phyloP scores from a whole-genome alignment of 2,329 filamentous ascomycete species.

The Paracamarosporium sp. region DNA sequence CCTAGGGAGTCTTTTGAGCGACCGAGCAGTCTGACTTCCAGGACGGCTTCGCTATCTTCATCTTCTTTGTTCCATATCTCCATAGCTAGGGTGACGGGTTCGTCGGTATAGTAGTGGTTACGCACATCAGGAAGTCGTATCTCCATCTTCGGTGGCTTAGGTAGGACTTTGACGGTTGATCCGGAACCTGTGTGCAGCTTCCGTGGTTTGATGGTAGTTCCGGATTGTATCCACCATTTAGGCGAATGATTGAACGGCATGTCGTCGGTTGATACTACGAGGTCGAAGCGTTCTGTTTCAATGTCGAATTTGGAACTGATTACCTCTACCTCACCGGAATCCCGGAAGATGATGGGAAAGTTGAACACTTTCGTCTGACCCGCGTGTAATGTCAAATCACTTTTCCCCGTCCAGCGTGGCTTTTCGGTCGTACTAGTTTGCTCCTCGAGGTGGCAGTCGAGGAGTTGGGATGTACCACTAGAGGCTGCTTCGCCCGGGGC shows the following conservation, averaged over 20 bases:
- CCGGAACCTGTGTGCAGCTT: slow-evolving; percentile 44
- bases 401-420: slow-evolving; percentile 60
- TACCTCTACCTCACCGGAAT: slow-evolving; percentile 78
- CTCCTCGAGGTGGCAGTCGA: slow-evolving; percentile 36
- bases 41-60: slow-evolving; percentile 72
- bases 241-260: slow-evolving; percentile 33
- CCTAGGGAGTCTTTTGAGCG: slow-evolving; percentile 54
- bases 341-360: slow-evolving; percentile 75
- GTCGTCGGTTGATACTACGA: slow-evolving; percentile 69
- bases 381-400: slow-evolving; percentile 70
- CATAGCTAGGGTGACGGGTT: slow-evolving; percentile 72
- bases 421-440: slow-evolving; percentile 28
- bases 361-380: slow-evolving; percentile 74
- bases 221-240: slow-evolving; percentile 43
- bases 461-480: slow-evolving; percentile 21
- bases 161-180: slow-evolving; percentile 73
- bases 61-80: slow-evolving; percentile 84
- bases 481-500: slow-evolving; percentile 17
- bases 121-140: slow-evolving; percentile 69
- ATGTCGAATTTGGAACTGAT: slow-evolving; percentile 68
- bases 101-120: slow-evolving; percentile 84
- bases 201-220: slow-evolving; percentile 30
- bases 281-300: slow-evolving; percentile 68
- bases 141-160: slow-evolving; percentile 90
- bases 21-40: slow-evolving; percentile 74